Base-by-base conservation (phyloP, 495 filamentous ascomycete species). In the Rostrohypoxylon terebratum region DNA sequence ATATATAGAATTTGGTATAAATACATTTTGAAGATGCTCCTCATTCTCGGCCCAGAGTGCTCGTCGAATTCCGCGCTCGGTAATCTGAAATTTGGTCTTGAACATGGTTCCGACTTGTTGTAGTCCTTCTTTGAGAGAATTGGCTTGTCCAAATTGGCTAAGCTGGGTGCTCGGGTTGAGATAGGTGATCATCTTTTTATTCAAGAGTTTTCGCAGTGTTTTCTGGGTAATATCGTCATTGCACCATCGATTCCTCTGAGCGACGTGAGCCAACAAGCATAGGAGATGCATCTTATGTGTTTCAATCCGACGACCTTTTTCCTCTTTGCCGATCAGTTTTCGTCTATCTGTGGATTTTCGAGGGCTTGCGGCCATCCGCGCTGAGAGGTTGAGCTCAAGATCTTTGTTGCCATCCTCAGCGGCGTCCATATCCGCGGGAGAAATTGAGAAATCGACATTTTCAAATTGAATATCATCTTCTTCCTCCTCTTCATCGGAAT, bases 241-340 rank as follows among this genome's bases (percentile, higher is more conserved):
- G 77, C 94, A 98, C 95, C 95, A 98, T 59, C 83, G 79, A 76
- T 97, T 98, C 44, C 94, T 87, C 23, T 87, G 79, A 68, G 90
- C 85, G 18, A 91, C 87, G 78, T 98, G 93, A 3, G 84, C 84
- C 33, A 98, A 77, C 1, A 98, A 83, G 73, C 93, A 96, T 34
- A 97, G 83, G 2, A 98, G 51, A 81, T 99, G 94, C 71, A 87
- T 82, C 80, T 97, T 97, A 76, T 99, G 96, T 34, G 93, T 82
- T 65, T 96, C 87, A 25, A 96, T 78, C 42, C 94, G 86, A 10
- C 88, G 79, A 53, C 85, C 88, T 72, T 86, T 94, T 75, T 97
- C 95, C 7, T 85, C 87, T 20, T 85, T 88, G 31, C 86, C 90
- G 48, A 94, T 81, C 9, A 87, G 86, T 71, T 90, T 92, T 45